Evolutionary conservation across 1,139 yeast genomes (phyloP), one percentile per base, ranked within the genome.

Genomic region (Taiozyma sp.): DNA sequence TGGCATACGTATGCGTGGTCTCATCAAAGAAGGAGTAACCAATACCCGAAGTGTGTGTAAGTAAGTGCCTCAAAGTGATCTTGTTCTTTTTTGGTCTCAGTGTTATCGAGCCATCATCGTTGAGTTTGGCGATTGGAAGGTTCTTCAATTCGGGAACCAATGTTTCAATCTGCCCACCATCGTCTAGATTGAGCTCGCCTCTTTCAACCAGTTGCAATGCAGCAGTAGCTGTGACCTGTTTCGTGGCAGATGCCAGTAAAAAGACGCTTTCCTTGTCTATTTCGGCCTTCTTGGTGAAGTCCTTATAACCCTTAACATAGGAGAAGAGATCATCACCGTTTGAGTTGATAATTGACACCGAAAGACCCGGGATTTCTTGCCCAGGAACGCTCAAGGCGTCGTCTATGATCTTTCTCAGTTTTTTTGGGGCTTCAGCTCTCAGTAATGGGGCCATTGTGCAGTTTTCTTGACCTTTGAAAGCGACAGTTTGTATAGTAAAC

Each of bases 31-130:
- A 77, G 1, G 74, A 69, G 63, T 79, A 79, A 2, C 77, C 70
- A 49, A 79, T 72, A 0, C 84, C 84, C 2, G 82, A 68, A 1
- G 81, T 79, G 57, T 81, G 83, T 3, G 75, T 64, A 44, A 81
- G 65, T 50, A 81, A 72, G 54, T 76, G 77, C 51, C 78, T 70
- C 28, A 78, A 62, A 0, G 85, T 81, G 22, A 76, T 65, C 23
- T 70, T 67, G 24, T 61, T 70, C 28, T 61, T 65, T n/a, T 80
- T 76, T 24, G 65, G 61, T 29, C 60, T 64, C 6, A 66, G 56
- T 6, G 46, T 49, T 8, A 70, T 52, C 46, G 74, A 68, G 8
- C 70, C 65, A 6, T 71, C 71, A 1, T 66, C 66, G 36, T 63
- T 61, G 49, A 69, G 63, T 6, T 70, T 68, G 23, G 70, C 75